A percentile compares a stretch with the other conserved stretches of the same genome.
phyloP scores from a whole-genome alignment of 2,329 filamentous ascomycete genomes.

The Fusarium concolor region DNA sequence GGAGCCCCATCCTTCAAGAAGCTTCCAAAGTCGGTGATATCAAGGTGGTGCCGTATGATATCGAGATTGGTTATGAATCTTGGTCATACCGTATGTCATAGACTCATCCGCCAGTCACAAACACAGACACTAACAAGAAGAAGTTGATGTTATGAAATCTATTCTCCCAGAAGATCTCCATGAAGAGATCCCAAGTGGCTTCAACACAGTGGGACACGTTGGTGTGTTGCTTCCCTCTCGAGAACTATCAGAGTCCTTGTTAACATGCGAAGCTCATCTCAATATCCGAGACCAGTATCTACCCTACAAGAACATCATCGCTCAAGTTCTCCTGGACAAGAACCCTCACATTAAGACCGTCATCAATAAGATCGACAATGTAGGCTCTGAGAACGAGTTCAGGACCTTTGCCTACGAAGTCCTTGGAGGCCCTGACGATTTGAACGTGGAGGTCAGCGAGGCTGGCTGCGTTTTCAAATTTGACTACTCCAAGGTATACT shows the following conservation, averaged over 20 bases:
- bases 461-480: conserved; percentile 89
- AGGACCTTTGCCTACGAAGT: conserved; percentile 95
- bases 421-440: conserved; percentile 81
- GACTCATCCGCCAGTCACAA: neutral
- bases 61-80: conserved; percentile 84
- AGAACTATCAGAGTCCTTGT: neutral
- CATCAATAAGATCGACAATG: conserved; percentile 94
- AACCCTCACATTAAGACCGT: conserved; percentile 85
- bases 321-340: conserved; percentile 88
- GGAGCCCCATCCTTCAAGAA: conserved; percentile 76
- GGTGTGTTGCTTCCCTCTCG: conserved; percentile 59
- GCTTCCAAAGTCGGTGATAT: conserved; percentile 77
- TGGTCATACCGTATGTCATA: conserved; percentile 82
- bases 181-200: conserved; percentile 85
- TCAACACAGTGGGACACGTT: conserved; percentile 90
- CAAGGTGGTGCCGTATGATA: conserved; percentile 77
- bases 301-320: conserved; percentile 88
- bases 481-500: conserved; percentile 97
- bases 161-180: conserved; percentile 84
- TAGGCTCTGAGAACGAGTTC: conserved; percentile 86
- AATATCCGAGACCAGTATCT: conserved; percentile 87
- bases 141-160: conserved; percentile 84
- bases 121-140: conserved; percentile 31
- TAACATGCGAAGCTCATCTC: conserved; percentile 74
- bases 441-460: conserved; percentile 86